These are phyloP conservation scores for Gymnopilus junonius DNA, from an alignment of 768 basidiomycete genomes.

Conservation along the genomic window DNA sequence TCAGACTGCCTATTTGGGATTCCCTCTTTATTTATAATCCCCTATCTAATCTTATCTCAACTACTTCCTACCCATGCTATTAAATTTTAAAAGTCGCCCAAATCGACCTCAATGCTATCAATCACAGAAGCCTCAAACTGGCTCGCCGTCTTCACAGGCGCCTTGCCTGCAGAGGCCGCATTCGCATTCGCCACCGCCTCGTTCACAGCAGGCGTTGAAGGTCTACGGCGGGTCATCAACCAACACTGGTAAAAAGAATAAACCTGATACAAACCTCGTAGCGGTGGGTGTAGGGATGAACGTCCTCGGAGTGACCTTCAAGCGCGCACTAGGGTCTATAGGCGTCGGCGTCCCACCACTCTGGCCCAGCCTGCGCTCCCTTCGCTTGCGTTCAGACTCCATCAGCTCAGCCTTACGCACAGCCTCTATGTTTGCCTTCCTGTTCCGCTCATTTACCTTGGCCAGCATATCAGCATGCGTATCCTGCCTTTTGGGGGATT, in stretches of 20 bases:
- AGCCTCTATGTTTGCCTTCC: conserved; percentile 80
- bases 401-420: conserved; percentile 76
- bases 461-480: conserved; percentile 57
- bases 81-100: conserved; percentile 81
- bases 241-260: conserved; percentile 21
- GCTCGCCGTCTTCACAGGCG: conserved; percentile 36
- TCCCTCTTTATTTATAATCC: background rate
- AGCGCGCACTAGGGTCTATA: conserved; percentile 65
- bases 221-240: conserved; percentile 27
- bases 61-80: conserved; percentile 19
- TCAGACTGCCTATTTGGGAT: conserved; percentile 27
- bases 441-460: conserved; percentile 88
- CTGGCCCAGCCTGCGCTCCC: conserved; percentile 62
- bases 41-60: conserved; percentile 41
- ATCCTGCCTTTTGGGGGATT: conserved; percentile 21
- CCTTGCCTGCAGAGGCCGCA: conserved; percentile 15
- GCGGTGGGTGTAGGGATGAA: conserved; percentile 53
- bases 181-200: conserved; percentile 24
- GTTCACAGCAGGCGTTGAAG: conserved; percentile 50
- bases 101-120: conserved; percentile 73
- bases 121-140: conserved; percentile 61
- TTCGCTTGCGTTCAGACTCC: conserved; percentile 70
- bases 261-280: conserved; percentile 73
- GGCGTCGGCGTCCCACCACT: conserved; percentile 43
- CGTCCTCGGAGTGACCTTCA: conserved; percentile 66